A percentile compares a stretch with the other conserved stretches of the same genome.
These are phyloP conservation scores for Fusarium sp. DNA, from an alignment of 2,329 filamentous ascomycete species.

Conservation along the genomic window DNA sequence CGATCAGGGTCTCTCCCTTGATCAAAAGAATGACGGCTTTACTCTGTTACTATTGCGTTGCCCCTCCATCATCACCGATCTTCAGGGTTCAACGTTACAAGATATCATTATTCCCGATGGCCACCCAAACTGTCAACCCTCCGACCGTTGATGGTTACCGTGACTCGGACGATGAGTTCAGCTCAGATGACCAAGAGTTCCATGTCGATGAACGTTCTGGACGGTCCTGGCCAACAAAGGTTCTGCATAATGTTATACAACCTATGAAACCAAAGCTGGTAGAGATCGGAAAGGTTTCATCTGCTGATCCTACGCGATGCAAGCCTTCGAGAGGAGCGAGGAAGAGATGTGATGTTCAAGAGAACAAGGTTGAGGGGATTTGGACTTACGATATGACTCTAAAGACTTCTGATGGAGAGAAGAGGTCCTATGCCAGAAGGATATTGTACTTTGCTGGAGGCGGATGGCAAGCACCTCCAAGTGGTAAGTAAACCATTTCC, in stretches of 20 bases:
- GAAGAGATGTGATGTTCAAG: slow-evolving; percentile 29
- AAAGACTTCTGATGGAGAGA: slow-evolving; percentile 23
- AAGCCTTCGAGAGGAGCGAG: slow-evolving; percentile 2
- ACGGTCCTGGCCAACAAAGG: slow-evolving; percentile 3
- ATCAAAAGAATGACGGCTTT: not conserved
- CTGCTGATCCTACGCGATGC: slow-evolving; percentile 20
- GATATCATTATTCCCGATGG: not conserved
- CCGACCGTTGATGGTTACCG: not conserved
- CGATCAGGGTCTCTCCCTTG: slow-evolving; percentile 8
- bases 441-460: slow-evolving; percentile 66
- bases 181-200: not conserved
- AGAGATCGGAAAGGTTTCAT: not conserved
- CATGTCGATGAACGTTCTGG: slow-evolving; percentile 17
- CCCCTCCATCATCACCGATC: not conserved
- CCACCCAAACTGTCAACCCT: not conserved
- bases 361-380: slow-evolving; percentile 30
- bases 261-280: slow-evolving; percentile 23
- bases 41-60: not conserved
- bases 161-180: not conserved
- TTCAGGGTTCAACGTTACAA: not conserved
- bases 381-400: slow-evolving; percentile 40
- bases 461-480: slow-evolving; percentile 61
- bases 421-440: not conserved
- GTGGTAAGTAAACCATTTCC: slow-evolving; percentile 36
- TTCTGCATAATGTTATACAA: slow-evolving; percentile 20